Conservation (phyloP, 2,329 filamentous ascomycete species). For the Aureobasidium leucospermi region DNA sequence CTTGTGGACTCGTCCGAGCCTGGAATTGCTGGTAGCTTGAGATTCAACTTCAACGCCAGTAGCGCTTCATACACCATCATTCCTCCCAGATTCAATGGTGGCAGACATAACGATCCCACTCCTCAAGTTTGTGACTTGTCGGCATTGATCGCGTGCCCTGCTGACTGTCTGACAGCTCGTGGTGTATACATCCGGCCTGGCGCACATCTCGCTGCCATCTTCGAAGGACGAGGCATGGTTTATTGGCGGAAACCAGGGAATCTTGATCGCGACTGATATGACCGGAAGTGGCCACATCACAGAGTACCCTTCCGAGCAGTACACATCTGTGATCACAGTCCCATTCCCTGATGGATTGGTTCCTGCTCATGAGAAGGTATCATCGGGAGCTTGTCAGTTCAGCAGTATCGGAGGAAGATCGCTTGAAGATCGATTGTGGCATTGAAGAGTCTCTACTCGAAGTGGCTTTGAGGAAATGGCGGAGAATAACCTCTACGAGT, state of each 20-base stretch:
- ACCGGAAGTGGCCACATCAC: slow-evolving; percentile 27
- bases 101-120: slow-evolving; percentile 27
- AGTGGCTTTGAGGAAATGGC: slow-evolving; percentile 33
- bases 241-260: slow-evolving; percentile 26
- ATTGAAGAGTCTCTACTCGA: slow-evolving; percentile 21
- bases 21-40: slow-evolving; percentile 23
- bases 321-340: slow-evolving; percentile 24
- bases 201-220: slow-evolving; percentile 26
- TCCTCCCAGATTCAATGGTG: slow-evolving; percentile 28
- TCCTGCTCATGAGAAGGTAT: slow-evolving; percentile 11
- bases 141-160: background rate
- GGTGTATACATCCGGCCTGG: slow-evolving; percentile 27
- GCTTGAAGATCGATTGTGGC: background rate
- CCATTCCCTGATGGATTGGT: slow-evolving; percentile 23
- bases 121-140: slow-evolving; percentile 21
- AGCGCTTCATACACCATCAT: slow-evolving; percentile 26
- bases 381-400: slow-evolving; percentile 13
- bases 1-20: slow-evolving; percentile 23
- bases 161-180: slow-evolving; percentile 20
- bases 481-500: slow-evolving; percentile 36
- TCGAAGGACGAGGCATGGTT: slow-evolving; percentile 23
- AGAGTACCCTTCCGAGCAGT: slow-evolving; percentile 26
- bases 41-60: slow-evolving; percentile 21
- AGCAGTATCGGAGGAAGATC: slow-evolving; percentile 4
- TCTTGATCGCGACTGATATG: slow-evolving; percentile 28